phyloP scores from a whole-genome alignment of 2,329 filamentous ascomycete species.

The Ophiostoma australiae region DNA sequence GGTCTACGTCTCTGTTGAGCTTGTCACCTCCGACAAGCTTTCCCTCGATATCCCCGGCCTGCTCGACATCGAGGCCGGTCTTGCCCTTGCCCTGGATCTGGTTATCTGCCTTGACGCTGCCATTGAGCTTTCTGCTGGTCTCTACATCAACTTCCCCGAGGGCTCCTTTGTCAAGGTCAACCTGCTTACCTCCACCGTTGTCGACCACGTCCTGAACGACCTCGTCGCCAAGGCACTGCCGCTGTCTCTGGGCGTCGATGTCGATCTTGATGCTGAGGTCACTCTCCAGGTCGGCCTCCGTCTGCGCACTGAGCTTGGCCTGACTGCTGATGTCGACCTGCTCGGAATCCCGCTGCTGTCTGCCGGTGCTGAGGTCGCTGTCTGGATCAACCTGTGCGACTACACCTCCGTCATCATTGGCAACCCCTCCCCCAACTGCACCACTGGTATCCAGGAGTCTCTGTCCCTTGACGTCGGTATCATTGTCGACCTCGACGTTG shows the following conservation, averaged over 20 bases:
- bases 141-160: conserved; percentile 32
- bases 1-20: conserved; percentile 29
- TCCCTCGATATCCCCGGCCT: conserved; percentile 30
- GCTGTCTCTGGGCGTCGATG: conserved; percentile 27
- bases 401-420: conserved; percentile 31
- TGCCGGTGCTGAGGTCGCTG: conserved; percentile 31
- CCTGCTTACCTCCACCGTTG: conserved; percentile 30
- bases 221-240: conserved; percentile 30
- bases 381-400: conserved; percentile 35
- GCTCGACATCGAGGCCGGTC: conserved; percentile 28
- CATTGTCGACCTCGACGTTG: conserved; percentile 30
- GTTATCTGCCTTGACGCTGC: conserved; percentile 31
- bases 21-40: conserved; percentile 28
- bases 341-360: conserved; percentile 30
- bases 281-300: conserved; percentile 31
- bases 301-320: conserved; percentile 31
- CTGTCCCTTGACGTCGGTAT: conserved; percentile 31
- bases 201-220: conserved; percentile 27
- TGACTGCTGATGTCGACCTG: conserved; percentile 28
- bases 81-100: conserved; percentile 33
- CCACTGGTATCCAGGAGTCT: conserved; percentile 26
- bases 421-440: conserved; percentile 17
- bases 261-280: conserved; percentile 30
- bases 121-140: conserved; percentile 30
- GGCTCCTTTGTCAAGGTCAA: conserved; percentile 32